Evolutionary conservation across 176 grass and related monocot species (phyloP).

Genomic region (Puya raimondii): DNA sequence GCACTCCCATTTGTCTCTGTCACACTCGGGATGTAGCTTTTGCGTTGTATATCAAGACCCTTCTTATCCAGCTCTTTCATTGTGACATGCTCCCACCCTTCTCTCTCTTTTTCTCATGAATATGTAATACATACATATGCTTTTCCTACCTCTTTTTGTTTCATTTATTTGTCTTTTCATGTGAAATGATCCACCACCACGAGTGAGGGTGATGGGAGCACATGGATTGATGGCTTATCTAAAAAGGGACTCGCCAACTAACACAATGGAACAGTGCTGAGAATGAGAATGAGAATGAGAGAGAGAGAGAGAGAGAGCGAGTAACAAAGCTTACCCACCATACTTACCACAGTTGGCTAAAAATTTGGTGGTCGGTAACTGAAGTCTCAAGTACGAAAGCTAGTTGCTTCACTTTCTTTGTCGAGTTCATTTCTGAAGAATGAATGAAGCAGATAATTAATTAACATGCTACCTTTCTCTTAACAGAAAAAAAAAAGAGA

Average conservation of each 20-base stretch:
- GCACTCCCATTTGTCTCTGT: slow-evolving; percentile 47
- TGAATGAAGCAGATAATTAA: too few relatives aligned
- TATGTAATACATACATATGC: slow-evolving; percentile 1
- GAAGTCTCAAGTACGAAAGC: too few relatives aligned
- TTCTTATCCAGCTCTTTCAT: slow-evolving; percentile 7
- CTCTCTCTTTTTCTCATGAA: not conserved
- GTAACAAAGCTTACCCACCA: not conserved
- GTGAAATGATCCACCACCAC: slow-evolving; percentile 41
- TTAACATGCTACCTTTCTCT: too few relatives aligned
- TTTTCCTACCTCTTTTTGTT: slow-evolving; percentile 39
- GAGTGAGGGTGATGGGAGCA: slow-evolving; percentile 33
- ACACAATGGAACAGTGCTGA: not conserved
- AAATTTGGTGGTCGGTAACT: too few relatives aligned
- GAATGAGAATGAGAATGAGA: not conserved
- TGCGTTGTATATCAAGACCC: slow-evolving; percentile 20
- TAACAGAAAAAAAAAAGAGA: too few relatives aligned
- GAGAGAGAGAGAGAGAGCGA: not conserved
- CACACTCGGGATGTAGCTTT: slow-evolving; percentile 23
- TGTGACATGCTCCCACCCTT: too few relatives aligned
- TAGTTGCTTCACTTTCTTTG: too few relatives aligned
- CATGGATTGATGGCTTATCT: slow-evolving; percentile 28
- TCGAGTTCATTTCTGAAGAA: too few relatives aligned
- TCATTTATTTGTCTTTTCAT: slow-evolving; percentile 45
- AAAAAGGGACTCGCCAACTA: not conserved
- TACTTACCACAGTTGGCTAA: too few relatives aligned